phyloP scores from a whole-genome alignment of 768 basidiomycete species.

The Russula vinacea region DNA sequence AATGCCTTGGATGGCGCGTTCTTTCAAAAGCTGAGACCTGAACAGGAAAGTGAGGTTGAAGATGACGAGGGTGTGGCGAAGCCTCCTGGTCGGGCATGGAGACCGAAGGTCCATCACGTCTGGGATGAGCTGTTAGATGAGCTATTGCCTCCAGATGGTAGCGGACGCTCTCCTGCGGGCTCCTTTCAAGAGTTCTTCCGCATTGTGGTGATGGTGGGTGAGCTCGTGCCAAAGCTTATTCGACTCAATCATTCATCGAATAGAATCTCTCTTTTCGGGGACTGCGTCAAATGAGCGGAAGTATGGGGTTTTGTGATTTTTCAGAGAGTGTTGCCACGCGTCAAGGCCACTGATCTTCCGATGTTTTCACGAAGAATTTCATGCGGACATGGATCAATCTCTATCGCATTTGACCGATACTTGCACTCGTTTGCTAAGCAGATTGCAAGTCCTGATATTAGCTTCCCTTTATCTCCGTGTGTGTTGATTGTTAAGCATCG shows the following conservation, averaged over 20 bases:
- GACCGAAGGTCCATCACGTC: conserved; percentile 86
- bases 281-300: conserved; percentile 85
- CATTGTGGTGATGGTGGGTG: conserved; percentile 78
- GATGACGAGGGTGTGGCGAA: conserved; percentile 52
- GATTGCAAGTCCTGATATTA: conserved; percentile 51
- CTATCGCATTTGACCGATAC: conserved; percentile 83
- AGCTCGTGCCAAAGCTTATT: neutral
- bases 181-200: conserved; percentile 90
- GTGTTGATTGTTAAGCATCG: neutral
- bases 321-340: conserved; percentile 68
- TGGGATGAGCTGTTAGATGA: conserved; percentile 83
- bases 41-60: conserved; percentile 42
- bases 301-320: conserved; percentile 97
- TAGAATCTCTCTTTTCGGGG: conserved; percentile 83
- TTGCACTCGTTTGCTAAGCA: conserved; percentile 85
- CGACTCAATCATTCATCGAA: conserved; percentile 9
- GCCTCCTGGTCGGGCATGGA: conserved; percentile 64
- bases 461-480: conserved; percentile 1
- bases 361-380: conserved; percentile 93
- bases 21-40: neutral
- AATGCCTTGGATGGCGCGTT: neutral
- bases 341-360: conserved; percentile 63
- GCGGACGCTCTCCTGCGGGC: conserved; percentile 43
- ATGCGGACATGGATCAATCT: conserved; percentile 96
- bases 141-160: conserved; percentile 53